These are phyloP conservation scores for Microcos paniculata DNA, from an alignment of 345 rosid genomes.

Conservation along the genomic window DNA sequence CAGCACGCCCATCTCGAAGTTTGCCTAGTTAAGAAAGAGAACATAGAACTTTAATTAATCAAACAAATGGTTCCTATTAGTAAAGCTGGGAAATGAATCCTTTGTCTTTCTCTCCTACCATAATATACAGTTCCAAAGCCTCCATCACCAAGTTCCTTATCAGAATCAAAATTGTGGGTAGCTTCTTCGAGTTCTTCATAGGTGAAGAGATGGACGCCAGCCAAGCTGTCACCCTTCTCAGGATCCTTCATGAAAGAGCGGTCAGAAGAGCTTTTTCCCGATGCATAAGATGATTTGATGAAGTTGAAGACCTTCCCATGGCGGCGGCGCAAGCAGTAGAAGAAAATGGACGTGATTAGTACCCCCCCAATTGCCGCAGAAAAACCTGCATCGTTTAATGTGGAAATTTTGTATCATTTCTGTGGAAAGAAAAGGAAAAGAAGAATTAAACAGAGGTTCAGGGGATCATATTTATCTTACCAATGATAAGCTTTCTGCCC, in stretches of 20 bases:
- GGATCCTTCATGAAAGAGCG: slow-evolving; percentile 40
- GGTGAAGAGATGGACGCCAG: slow-evolving; percentile 56
- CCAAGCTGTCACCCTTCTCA: slow-evolving; percentile 40
- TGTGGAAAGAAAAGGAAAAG: background rate
- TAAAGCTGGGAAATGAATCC: background rate
- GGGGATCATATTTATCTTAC: slow-evolving; percentile 19
- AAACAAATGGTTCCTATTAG: background rate
- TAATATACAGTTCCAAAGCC: slow-evolving; percentile 87
- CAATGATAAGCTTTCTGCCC: slow-evolving; percentile 15
- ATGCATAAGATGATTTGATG: slow-evolving; percentile 27
- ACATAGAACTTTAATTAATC: background rate
- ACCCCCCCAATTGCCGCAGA: slow-evolving; percentile 20
- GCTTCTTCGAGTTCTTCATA: slow-evolving; percentile 70
- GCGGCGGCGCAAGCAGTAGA: slow-evolving; percentile 26
- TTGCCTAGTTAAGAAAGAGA: slow-evolving; percentile 35
- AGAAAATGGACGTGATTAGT: background rate
- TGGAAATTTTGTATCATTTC: background rate
- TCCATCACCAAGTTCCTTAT: slow-evolving; percentile 84
- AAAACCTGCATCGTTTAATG: slow-evolving; percentile 27
- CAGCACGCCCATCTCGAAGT: slow-evolving; percentile 73
- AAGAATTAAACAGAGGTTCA: background rate
- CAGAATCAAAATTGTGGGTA: slow-evolving; percentile 64
- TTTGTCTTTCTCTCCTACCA: slow-evolving; percentile 39
- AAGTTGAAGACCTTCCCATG: slow-evolving; percentile 26
- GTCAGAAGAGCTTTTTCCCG: slow-evolving; percentile 40